Evolutionary conservation across 225 moss, liverwort and hornwort genomes (phyloP), one percentile per base, ranked within the genome.

Genomic region (Pleurozium schreberi): DNA sequence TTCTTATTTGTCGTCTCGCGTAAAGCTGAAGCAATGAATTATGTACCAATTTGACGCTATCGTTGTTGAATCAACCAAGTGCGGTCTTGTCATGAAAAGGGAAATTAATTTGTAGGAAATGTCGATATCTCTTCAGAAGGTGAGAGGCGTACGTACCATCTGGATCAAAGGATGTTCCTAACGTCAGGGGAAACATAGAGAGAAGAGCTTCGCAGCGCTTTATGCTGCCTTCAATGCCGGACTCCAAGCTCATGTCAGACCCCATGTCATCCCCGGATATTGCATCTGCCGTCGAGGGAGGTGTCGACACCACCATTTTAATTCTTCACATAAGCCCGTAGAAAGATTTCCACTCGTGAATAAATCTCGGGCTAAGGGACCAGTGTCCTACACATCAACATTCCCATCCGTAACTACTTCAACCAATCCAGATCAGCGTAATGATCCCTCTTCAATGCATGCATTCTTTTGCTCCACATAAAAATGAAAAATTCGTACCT

Each of bases 121-220:
- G 78, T 61, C 26, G 19, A 43, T 75, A 74, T 82, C 34, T 75
- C 19, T 36, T 63, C 18, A 69, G 30, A 43, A 30, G 45, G 45
- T 80, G 85, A 40, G 42, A 83, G 68, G 42, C 63, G 59, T 67
- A 93, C 63, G 59, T 67, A 93, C 93, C 91, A 67, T 88, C 79
- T 60, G 79, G 77, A 85, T 88, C n/a, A 49, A 52, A 85, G 42
- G 93, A 83, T 69, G 83, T 87, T 82, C 92, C 88, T 36, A 89
- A 47, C 30, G 93, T 86, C 83, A 89, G 43, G 70, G 94, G 94
- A 55, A 89, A 86, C 89, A 90, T 84, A 63, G 88, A 89, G n/a
- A 94, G 90, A 65, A 94, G 89, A 50, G 89, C 93, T 89, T 94
- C 94, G 67, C 94, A 94, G 70, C 94, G 92, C 77, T 90, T 91